Conservation (phyloP, 106 monocot species). For the Vanilla planifolia region DNA sequence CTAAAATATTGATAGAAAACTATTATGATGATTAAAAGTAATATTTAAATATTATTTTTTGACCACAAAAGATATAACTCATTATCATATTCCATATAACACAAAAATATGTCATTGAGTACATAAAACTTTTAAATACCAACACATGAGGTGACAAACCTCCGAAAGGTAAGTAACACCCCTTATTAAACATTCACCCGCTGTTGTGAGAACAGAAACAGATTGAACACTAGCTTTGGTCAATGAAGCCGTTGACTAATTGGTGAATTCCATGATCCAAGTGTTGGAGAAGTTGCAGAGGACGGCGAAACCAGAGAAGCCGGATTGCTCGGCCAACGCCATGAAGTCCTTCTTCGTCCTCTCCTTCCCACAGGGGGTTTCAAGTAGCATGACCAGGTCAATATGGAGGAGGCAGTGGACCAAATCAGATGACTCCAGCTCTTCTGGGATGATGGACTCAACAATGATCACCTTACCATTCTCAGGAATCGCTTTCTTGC, state of each 20-base stretch:
- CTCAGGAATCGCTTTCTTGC: slow-evolving; percentile 28
- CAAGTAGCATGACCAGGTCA: slow-evolving; percentile 25
- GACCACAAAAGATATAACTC: no score
- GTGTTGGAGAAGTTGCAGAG: slow-evolving; percentile 10
- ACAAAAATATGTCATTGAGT: no score
- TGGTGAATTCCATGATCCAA: slow-evolving; percentile 8
- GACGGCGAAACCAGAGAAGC: slow-evolving; percentile 5
- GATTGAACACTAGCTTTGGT: no score
- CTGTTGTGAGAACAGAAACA: no score
- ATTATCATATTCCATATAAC: no score
- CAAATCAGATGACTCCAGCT: neutral
- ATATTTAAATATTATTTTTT: no score
- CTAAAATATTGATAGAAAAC: no score
- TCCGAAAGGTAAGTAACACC: no score
- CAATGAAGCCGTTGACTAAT: neutral
- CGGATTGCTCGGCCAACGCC: slow-evolving; percentile 2
- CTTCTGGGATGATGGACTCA: slow-evolving; percentile 17
- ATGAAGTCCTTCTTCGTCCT: slow-evolving; percentile 18
- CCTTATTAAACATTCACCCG: no score
- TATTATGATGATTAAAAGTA: no score
- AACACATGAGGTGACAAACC: no score
- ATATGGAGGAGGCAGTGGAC: slow-evolving; percentile 5
- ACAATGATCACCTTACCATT: slow-evolving; percentile 29
- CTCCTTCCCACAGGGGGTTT: slow-evolving; percentile 17
- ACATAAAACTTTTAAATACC: no score